A percentile compares a stretch with the other conserved stretches of the same genome.
Evolutionary conservation across 2,329 filamentous ascomycete genomes (phyloP).

Genomic region (Cercospora janseana): DNA sequence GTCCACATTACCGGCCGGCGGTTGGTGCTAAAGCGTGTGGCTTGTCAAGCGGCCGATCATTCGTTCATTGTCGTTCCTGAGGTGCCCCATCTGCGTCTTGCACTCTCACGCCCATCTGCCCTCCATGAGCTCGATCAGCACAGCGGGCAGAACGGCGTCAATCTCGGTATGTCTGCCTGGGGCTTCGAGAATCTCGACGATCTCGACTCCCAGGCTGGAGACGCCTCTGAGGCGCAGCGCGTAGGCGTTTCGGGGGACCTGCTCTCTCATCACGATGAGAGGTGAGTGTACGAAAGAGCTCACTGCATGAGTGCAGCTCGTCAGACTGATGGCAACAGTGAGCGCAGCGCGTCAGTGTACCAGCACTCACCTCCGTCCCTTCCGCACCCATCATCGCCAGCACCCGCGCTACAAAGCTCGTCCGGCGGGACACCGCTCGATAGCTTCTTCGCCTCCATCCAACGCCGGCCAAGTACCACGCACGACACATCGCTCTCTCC

Average conservation of each 20-base stretch:
- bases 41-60: conserved; percentile 1
- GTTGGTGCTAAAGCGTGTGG: background rate
- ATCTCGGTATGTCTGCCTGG: conserved; percentile 17
- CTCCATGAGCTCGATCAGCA: background rate
- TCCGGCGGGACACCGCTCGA: no score
- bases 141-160: background rate
- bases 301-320: no score
- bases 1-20: background rate
- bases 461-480: no score
- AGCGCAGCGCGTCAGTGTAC: no score
- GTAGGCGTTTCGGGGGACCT: background rate
- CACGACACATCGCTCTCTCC: no score
- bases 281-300: background rate
- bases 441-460: no score
- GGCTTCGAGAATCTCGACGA: conserved; percentile 6
- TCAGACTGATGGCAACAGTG: no score
- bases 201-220: background rate
- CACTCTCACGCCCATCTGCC: no score
- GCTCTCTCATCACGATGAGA: conserved; percentile 3
- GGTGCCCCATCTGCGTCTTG: background rate
- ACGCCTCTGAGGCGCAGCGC: background rate
- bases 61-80: background rate
- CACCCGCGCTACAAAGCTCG: no score
- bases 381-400: no score
- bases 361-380: no score